Conservation (phyloP, 441 rosid species). For the Kokia cookei region DNA sequence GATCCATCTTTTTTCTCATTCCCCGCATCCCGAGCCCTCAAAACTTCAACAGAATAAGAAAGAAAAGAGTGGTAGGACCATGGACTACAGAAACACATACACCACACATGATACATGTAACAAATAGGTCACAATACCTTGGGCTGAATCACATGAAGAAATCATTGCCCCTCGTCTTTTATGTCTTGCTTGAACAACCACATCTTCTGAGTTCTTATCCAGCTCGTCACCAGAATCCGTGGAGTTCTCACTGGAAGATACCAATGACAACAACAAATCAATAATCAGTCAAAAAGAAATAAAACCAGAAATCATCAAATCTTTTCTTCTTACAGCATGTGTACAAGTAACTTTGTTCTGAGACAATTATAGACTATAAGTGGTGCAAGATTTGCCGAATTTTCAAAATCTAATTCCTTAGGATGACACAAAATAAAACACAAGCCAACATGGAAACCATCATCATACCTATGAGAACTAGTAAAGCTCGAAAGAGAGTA, state of each 20-base stretch:
- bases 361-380: not conserved
- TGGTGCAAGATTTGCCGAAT: not conserved
- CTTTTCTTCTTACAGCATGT: not conserved
- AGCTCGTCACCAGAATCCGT: conserved; percentile 20
- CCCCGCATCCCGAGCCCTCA: conserved; percentile 41
- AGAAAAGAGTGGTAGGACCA: conserved; percentile 5
- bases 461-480: not conserved
- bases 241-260: conserved; percentile 26
- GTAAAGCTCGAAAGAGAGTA: not conserved
- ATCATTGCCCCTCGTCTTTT: conserved; percentile 25
- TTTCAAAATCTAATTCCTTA: not conserved
- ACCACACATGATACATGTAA: not conserved
- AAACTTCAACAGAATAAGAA: conserved; percentile 27
- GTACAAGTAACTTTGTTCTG: not conserved
- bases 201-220: conserved; percentile 19
- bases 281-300: conserved; percentile 1
- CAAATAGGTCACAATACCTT: conserved; percentile 36
- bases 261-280: conserved; percentile 2
- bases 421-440: not conserved
- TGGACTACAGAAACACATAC: not conserved
- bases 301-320: not conserved
- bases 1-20: conserved; percentile 35
- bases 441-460: not conserved
- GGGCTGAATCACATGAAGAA: conserved; percentile 47
- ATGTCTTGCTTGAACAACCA: conserved; percentile 15